A percentile compares a stretch with the other conserved stretches of the same genome.
Conservation (phyloP, 805 yeast genomes). For the Yamadazyma sp. region DNA sequence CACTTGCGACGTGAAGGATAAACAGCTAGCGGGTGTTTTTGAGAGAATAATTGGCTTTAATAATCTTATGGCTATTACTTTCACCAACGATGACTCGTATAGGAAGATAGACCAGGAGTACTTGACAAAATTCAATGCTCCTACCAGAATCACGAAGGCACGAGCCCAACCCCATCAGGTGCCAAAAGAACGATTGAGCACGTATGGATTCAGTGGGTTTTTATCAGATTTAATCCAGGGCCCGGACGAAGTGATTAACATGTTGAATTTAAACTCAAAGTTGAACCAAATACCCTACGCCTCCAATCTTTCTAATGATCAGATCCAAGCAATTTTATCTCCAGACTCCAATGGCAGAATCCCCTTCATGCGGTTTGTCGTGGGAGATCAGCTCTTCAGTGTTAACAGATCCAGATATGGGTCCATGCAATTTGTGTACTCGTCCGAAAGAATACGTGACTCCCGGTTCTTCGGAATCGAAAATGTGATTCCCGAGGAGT, state of each 20-base stretch:
- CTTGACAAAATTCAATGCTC: constrained; percentile 46
- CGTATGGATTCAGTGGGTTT: constrained; percentile 78
- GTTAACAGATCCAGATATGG: constrained; percentile 67
- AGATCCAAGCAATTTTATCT: constrained; percentile 35
- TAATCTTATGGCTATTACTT: constrained; percentile 63
- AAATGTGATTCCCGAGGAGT: constrained; percentile 20
- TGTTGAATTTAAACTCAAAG: constrained; percentile 58
- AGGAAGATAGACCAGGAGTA: constrained; percentile 26
- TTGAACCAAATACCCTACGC: constrained; percentile 64
- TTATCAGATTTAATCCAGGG: constrained; percentile 71
- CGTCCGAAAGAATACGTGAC: constrained; percentile 33
- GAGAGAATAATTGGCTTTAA: constrained; percentile 55
- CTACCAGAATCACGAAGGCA: constrained; percentile 50
- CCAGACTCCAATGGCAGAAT: constrained; percentile 40
- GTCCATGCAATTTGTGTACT: constrained; percentile 47
- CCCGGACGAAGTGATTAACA: constrained; percentile 66
- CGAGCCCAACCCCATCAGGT: constrained; percentile 16
- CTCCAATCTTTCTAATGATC: constrained; percentile 40
- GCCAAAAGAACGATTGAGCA: constrained; percentile 35
- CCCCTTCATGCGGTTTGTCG: constrained; percentile 56
- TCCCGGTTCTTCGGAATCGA: constrained; percentile 29
- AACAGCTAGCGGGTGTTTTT: constrained; percentile 51
- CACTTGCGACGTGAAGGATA: constrained; percentile 54
- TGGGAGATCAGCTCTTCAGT: constrained; percentile 53
- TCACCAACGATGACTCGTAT: constrained; percentile 49